A percentile compares a stretch with the other conserved stretches of the same genome.
Conservation (phyloP, 768 basidiomycete species). For the Bullera alba region DNA sequence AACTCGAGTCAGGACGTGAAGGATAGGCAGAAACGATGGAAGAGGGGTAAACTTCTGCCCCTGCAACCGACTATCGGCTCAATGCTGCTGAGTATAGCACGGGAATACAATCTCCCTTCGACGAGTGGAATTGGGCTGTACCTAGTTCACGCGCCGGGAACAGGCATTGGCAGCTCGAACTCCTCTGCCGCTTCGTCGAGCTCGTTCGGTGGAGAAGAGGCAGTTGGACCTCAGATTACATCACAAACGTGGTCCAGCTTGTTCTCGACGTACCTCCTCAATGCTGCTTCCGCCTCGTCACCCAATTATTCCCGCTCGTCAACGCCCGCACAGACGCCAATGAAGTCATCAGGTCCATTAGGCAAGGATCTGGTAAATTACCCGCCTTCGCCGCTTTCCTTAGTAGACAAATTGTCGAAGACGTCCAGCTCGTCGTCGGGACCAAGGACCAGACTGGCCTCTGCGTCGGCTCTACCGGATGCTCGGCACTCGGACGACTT, state of each 20-base stretch:
- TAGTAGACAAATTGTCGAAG: slow-evolving; percentile 10
- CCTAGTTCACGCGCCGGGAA: slow-evolving; percentile 58
- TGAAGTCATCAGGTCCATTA: slow-evolving; percentile 8
- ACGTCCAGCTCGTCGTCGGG: too few relatives aligned
- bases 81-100: slow-evolving; percentile 79
- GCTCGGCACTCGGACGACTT: too few relatives aligned
- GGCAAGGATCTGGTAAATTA: slow-evolving; percentile 9
- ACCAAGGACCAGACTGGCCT: too few relatives aligned
- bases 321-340: slow-evolving; percentile 26
- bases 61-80: slow-evolving; percentile 74
- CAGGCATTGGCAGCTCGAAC: slow-evolving; percentile 52
- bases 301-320: slow-evolving; percentile 18
- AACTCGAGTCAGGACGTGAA: slow-evolving; percentile 6
- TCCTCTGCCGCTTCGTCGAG: slow-evolving; percentile 9
- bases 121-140: slow-evolving; percentile 77
- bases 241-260: slow-evolving; percentile 28
- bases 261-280: slow-evolving; percentile 18
- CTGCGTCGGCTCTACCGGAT: too few relatives aligned
- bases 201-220: slow-evolving; percentile 12
- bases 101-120: slow-evolving; percentile 86
- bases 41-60: slow-evolving; percentile 77
- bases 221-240: slow-evolving; percentile 28
- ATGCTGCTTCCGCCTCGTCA: slow-evolving; percentile 1
- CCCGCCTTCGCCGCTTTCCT: slow-evolving; percentile 25
- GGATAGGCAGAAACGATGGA: slow-evolving; percentile 45